These are phyloP conservation scores for Aspergillus sp. DNA, from an alignment of 2,329 filamentous ascomycete species.

Conservation along the genomic window DNA sequence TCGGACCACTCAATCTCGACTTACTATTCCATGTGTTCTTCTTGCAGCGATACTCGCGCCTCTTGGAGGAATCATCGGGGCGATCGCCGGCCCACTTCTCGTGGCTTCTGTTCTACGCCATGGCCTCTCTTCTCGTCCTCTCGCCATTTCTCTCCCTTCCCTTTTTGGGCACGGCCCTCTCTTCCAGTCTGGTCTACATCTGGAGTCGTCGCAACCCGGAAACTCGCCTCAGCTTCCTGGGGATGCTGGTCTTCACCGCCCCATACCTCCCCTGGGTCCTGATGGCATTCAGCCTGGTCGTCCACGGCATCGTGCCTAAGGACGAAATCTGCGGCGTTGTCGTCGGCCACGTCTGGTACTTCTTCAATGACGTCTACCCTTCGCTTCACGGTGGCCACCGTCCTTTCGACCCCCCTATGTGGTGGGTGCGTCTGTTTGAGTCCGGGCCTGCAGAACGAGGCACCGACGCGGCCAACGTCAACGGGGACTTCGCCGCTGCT, in stretches of 20 bases:
- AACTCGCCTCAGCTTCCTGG: constrained; percentile 83
- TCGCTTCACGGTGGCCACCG: constrained; percentile 80
- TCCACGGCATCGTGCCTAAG: constrained; percentile 86
- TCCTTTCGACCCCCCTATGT: constrained; percentile 83
- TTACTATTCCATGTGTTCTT: constrained; percentile 98
- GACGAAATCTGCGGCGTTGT: constrained; percentile 95
- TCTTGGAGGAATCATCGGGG: constrained; percentile 92
- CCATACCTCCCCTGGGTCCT: constrained; percentile 96
- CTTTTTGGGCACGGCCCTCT: constrained; percentile 90
- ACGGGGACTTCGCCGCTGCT: constrained; percentile 36
- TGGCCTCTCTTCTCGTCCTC: constrained; percentile 73
- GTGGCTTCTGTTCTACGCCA: constrained; percentile 88
- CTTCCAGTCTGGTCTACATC: constrained; percentile 93
- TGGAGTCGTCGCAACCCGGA: constrained; percentile 96
- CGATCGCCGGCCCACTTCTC: constrained; percentile 90
- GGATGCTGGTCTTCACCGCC: constrained; percentile 85
- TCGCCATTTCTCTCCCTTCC: constrained; percentile 88
- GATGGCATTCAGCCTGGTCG: constrained; percentile 86
- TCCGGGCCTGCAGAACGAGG: constrained; percentile 17
- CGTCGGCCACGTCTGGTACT: constrained; percentile 96
- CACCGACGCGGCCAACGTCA: constrained; percentile 31
- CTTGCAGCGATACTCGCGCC: constrained; percentile 90
- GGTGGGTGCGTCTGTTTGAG: constrained; percentile 87
- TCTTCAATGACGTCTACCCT: constrained; percentile 95
- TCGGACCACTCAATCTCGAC: constrained; percentile 89